Percentiles rank a stretch among this genome's conserved stretches.
These are phyloP conservation scores for Leptographium lundbergii DNA, from an alignment of 2,329 filamentous ascomycete genomes.

Conservation along the genomic window DNA sequence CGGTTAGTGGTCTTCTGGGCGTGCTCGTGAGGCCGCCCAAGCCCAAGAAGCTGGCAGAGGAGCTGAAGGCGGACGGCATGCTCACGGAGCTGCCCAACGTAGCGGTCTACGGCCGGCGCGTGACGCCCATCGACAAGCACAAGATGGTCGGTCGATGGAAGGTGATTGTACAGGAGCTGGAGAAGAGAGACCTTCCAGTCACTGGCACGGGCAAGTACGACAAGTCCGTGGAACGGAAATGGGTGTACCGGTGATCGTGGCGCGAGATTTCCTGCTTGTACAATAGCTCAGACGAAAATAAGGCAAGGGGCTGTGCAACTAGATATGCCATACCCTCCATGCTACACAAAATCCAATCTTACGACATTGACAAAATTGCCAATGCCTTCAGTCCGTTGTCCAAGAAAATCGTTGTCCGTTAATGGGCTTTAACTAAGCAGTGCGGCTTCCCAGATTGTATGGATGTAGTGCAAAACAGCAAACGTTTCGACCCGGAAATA, in stretches of 20 bases:
- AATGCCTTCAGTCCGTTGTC: no score
- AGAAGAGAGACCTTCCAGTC: constrained; percentile 16
- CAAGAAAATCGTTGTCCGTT: no score
- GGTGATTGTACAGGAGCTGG: constrained; percentile 21
- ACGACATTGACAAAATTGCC: background rate
- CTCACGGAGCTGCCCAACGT: constrained; percentile 55
- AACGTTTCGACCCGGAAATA: no score
- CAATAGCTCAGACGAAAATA: background rate
- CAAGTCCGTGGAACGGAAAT: constrained; percentile 12
- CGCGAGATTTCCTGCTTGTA: background rate
- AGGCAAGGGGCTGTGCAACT: background rate
- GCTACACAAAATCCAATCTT: background rate
- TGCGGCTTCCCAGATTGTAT: no score
- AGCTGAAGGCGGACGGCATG: constrained; percentile 33
- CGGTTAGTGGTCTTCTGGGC: constrained; percentile 40
- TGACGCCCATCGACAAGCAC: constrained; percentile 62
- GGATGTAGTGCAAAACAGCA: no score
- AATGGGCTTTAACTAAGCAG: no score
- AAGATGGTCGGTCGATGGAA: constrained; percentile 31
- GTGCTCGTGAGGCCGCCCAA: constrained; percentile 41
- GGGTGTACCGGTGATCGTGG: constrained; percentile 3
- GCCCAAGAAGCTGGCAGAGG: constrained; percentile 49
- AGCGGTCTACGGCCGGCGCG: constrained; percentile 46
- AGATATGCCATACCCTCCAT: background rate
- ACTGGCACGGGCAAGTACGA: constrained; percentile 15